Evolutionary conservation across 2,329 filamentous ascomycete genomes (phyloP).

Genomic region (Domatiomyces catenatus): DNA sequence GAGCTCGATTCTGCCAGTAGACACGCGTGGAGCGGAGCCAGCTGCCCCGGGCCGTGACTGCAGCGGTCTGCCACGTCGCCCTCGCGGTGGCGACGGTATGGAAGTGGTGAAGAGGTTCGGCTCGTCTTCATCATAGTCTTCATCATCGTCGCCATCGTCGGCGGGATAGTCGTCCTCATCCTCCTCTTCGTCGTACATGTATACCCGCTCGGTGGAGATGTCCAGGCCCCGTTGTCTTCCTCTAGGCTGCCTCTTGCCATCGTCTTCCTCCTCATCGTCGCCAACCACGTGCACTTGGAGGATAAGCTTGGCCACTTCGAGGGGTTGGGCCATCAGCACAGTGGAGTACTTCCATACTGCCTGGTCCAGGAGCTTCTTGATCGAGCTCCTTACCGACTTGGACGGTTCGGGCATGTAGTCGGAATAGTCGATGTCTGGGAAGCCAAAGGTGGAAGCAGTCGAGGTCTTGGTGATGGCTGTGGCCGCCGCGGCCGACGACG

Average conservation of each 20-base stretch:
- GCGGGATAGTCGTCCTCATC: conserved; percentile 5
- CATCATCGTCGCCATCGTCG: conserved; percentile 41
- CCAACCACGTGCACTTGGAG: conserved; percentile 54
- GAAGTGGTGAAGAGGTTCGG: conserved; percentile 20
- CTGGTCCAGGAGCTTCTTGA: conserved; percentile 65
- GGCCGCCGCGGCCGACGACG: conserved; percentile 24
- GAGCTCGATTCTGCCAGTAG: conserved; percentile 51
- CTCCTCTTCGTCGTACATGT: conserved; percentile 22
- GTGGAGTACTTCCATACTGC: conserved; percentile 84
- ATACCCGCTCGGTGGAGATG: conserved; percentile 19
- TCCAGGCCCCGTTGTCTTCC: not conserved
- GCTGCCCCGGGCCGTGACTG: conserved; percentile 25
- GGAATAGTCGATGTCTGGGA: conserved; percentile 78
- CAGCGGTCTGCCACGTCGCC: conserved; percentile 22
- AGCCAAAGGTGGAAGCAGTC: conserved; percentile 33
- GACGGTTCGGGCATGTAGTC: conserved; percentile 67
- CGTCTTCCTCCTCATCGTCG: conserved; percentile 16
- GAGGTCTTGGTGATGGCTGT: conserved; percentile 18
- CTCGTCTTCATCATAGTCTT: conserved; percentile 7
- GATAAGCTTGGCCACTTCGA: conserved; percentile 86
- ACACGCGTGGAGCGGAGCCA: conserved; percentile 27
- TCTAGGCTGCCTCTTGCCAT: not conserved
- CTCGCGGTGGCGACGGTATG: conserved; percentile 20
- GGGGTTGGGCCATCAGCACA: conserved; percentile 80
- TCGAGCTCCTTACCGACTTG: conserved; percentile 57